A percentile compares a stretch with the other conserved stretches of the same genome.
Conservation (phyloP, 805 yeast genomes). For the Saturnispora mendoncae region DNA sequence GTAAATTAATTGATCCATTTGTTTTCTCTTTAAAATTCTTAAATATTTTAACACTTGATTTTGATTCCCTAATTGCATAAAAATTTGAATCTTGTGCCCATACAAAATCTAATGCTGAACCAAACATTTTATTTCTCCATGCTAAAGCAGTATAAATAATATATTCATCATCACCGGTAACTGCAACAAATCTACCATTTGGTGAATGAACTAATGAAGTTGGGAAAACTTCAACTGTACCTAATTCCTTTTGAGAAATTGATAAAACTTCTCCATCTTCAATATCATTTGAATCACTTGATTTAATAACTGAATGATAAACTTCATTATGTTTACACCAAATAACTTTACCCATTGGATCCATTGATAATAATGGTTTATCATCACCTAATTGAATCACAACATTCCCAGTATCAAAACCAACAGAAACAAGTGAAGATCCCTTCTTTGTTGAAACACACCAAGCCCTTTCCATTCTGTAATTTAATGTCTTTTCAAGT, state of each 20-base stretch:
- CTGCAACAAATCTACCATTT: slow-evolving; percentile 94
- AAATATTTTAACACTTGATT: slow-evolving; percentile 56
- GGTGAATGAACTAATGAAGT: slow-evolving; percentile 85
- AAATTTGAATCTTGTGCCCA: slow-evolving; percentile 91
- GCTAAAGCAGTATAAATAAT: slow-evolving; percentile 94
- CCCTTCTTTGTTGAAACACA: slow-evolving; percentile 71
- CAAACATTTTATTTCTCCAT: slow-evolving; percentile 94
- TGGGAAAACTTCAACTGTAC: slow-evolving; percentile 91
- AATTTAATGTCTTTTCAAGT: slow-evolving; percentile 82
- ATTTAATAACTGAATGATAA: slow-evolving; percentile 69
- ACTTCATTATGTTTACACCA: slow-evolving; percentile 90
- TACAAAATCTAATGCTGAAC: slow-evolving; percentile 80
- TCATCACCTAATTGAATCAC: slow-evolving; percentile 86
- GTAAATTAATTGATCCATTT: slow-evolving; percentile 52
- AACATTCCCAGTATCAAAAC: slow-evolving; percentile 92
- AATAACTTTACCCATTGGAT: slow-evolving; percentile 81
- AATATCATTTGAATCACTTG: slow-evolving; percentile 43
- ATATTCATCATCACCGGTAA: slow-evolving; percentile 96
- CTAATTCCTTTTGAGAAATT: slow-evolving; percentile 80
- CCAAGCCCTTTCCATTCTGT: slow-evolving; percentile 95
- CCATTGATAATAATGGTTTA: slow-evolving; percentile 91
- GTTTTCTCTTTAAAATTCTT: slow-evolving; percentile 79
- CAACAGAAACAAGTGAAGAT: slow-evolving; percentile 76
- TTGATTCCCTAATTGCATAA: slow-evolving; percentile 73
- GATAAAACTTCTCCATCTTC: slow-evolving; percentile 78